Evolutionary conservation across 2,329 filamentous ascomycete species (phyloP).

Genomic region (Claviceps sp.): DNA sequence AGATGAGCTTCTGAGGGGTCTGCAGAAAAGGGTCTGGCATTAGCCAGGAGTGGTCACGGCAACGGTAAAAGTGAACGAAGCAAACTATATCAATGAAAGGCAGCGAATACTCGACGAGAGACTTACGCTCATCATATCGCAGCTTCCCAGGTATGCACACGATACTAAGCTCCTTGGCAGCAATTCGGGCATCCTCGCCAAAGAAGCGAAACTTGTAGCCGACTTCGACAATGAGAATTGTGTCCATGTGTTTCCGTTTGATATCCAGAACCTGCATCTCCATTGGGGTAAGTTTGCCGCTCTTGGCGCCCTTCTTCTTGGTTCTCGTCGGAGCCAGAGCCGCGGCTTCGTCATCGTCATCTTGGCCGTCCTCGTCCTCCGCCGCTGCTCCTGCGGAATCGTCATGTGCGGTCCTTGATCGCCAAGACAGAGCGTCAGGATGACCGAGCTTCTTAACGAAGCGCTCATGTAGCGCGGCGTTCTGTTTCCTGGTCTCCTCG

Average conservation of each 20-base stretch:
- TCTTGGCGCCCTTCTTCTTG: slow-evolving; percentile 58
- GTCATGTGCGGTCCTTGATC: slow-evolving; percentile 44
- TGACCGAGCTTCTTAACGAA: slow-evolving; percentile 87
- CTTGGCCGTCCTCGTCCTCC: slow-evolving; percentile 40
- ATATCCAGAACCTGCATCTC: slow-evolving; percentile 89
- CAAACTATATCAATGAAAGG: not conserved
- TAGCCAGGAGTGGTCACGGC: no score
- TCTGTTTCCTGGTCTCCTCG: slow-evolving; percentile 40
- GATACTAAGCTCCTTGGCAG: slow-evolving; percentile 82
- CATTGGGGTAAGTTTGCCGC: slow-evolving; percentile 80
- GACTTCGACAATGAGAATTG: slow-evolving; percentile 82
- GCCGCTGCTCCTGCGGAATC: slow-evolving; percentile 40
- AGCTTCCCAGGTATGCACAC: slow-evolving; percentile 95
- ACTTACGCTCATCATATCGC: slow-evolving; percentile 75
- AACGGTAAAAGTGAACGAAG: no score
- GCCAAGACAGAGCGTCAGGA: slow-evolving; percentile 64
- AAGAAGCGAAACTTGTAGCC: slow-evolving; percentile 98
- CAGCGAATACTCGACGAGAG: not conserved
- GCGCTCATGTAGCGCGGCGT: slow-evolving; percentile 61
- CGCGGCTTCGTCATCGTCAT: slow-evolving; percentile 32
- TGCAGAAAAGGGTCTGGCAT: slow-evolving; percentile 13
- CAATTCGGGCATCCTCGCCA: slow-evolving; percentile 81
- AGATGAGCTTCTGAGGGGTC: slow-evolving; percentile 84
- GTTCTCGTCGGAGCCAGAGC: slow-evolving; percentile 29
- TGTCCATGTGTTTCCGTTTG: slow-evolving; percentile 82